Base-by-base conservation (phyloP, 78 protist species). In the Goniomonas avonlea region DNA sequence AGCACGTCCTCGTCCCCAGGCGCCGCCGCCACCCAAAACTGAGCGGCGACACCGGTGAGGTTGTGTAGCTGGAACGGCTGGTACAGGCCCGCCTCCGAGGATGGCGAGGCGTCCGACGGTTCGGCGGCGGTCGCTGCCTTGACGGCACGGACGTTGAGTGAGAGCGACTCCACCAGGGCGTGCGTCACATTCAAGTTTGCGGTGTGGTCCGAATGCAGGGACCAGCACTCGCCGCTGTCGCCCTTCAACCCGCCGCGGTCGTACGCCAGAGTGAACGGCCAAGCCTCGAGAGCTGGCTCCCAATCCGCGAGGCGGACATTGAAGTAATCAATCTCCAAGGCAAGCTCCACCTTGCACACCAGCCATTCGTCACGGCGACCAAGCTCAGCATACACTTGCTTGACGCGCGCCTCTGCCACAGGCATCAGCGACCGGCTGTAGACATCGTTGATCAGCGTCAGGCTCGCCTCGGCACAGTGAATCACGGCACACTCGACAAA, bases 401-500 rank as follows among this genome's bases (percentile, higher is more conserved):
- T 37, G 15, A 9, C 71, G 23, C 71, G 39, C 71, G 37, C 45
- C 71, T 63, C 71, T 27, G 37, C 29, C 47, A 63, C 71, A 17
- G 71, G 71, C 50, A 63, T 27, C 47, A 37, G 71, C 45, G 71
- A 31, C 37, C 43, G 17, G 11, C 47, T 20, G 43, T 37, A 63
- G 45, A 39, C 32, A 43, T 63, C 71, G 71, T 63, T 63, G 71
- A 63, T 63, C 31, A 63, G 27, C 7, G 71, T 63, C 29, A 63
- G 17, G 23, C 71, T 21, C 17, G 37, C 37, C 71, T 63, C 47
- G 11, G 35, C 31, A 43, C 71, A 63, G 21, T 43, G 23, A 9
- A 63, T 37, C 25, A 38, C 17, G 43, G n/a, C n/a, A n/a, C n/a
- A n/a, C n/a, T n/a, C n/a, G n/a, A n/a, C n/a, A n/a, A n/a, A n/a